Evolutionary conservation across 2,329 filamentous ascomycete genomes (phyloP), one percentile per base, ranked within the genome.

Genomic region (Pezicula neosporulosa): DNA sequence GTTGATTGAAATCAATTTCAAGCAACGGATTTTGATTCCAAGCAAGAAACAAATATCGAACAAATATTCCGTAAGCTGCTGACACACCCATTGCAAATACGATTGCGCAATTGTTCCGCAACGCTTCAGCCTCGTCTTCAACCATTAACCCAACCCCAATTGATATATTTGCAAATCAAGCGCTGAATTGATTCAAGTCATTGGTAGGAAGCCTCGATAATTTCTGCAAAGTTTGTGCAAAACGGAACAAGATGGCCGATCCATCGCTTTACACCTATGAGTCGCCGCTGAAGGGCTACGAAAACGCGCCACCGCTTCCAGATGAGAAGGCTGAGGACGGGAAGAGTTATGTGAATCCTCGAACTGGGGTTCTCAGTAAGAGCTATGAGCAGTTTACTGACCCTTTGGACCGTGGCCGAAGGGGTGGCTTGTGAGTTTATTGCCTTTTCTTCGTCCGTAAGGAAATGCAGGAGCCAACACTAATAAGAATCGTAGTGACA

Each of bases 271-370:
- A 77, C 63, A 68, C 65, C 1, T 81, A 77, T 56, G 71, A 76
- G 9, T 81, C 73, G 8, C 80, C 80, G 2, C 65, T 82, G 1
- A 66, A 71, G 57, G 78, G 77, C 21, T 81, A 75, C 53, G 72
- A 78, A 54, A 68, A 71, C 47, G 66, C 71, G 2, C 66, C 73
- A 19, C 72, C 76, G 1, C 67, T 83, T 0, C 61, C 76, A 18
- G 68, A 74, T 3, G 63, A 65, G 48, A 59, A 55, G 37, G 55
- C 77, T 44, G 81, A 80, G 36, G 89, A 96, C 66, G 89, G 89
- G 44, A 96, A 95, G 72, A 90, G 87, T 46, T 81, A 82, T 59
- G 74, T 80, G 48, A 95, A 95, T 61, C 82, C 82, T 0, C 74
- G 80, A 30, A 74, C 81, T 1, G 78, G 77, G 1, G 68, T 76